Evolutionary conservation across 1,284 basidiomycete species (phyloP).

Genomic region (Pseudozyma flocculosa): DNA sequence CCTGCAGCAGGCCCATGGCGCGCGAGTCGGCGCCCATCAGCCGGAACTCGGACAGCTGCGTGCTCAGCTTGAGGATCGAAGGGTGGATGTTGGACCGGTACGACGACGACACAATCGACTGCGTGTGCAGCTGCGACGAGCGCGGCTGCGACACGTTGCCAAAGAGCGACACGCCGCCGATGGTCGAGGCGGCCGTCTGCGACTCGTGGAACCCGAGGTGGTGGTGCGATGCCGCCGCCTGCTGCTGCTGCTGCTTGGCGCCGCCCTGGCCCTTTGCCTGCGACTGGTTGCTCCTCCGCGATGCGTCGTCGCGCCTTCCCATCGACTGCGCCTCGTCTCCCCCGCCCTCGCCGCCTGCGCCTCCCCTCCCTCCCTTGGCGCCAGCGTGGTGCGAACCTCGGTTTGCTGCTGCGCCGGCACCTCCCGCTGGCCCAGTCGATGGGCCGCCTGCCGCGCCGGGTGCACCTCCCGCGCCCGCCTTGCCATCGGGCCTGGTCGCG

Average conservation of each 20-base stretch:
- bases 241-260: constrained; percentile 3
- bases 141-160: constrained; percentile 47
- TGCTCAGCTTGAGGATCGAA: constrained; percentile 42
- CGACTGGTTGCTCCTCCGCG: constrained; percentile 4
- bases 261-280: constrained; percentile 7
- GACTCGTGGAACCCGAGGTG: constrained; percentile 10
- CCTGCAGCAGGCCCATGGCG: constrained; percentile 50
- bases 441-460: not conserved
- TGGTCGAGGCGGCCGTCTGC: constrained; percentile 15
- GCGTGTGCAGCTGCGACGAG: constrained; percentile 28
- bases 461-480: constrained; percentile 1
- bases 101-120: constrained; percentile 31
- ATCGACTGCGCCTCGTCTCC: constrained; percentile 5
- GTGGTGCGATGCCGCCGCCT: constrained; percentile 1
- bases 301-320: constrained; percentile 1
- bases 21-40: constrained; percentile 53
- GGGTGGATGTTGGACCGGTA: constrained; percentile 50
- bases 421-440: too few relatives aligned
- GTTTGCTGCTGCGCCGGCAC: not conserved
- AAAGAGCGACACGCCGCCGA: constrained; percentile 43
- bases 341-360: constrained; percentile 9
- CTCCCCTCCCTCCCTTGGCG: constrained; percentile 1
- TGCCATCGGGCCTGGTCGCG: constrained; percentile 15
- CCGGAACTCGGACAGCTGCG: constrained; percentile 48
- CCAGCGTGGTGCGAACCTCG: not conserved